phyloP scores from a whole-genome alignment of 768 basidiomycete genomes.

The Rhizopogon salebrosus region DNA sequence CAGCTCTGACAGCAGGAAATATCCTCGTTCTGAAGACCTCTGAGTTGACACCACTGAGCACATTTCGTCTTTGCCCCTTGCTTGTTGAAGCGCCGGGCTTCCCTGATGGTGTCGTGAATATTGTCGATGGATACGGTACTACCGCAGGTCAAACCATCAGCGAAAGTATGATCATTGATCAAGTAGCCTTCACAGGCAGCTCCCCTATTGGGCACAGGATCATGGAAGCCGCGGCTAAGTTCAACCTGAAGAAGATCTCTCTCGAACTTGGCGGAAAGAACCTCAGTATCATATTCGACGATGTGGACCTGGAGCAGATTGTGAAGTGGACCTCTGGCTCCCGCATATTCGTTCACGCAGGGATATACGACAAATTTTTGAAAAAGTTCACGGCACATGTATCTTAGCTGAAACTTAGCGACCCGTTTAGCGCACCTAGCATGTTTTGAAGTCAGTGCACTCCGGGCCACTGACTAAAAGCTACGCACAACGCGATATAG shows the following conservation, averaged over 20 bases:
- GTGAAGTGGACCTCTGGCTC: conserved; percentile 56
- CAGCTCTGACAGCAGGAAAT: conserved; percentile 62
- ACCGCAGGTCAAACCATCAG: conserved; percentile 55
- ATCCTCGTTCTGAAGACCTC: conserved; percentile 60
- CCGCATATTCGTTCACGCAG: conserved; percentile 51
- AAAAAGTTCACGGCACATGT: conserved; percentile 33
- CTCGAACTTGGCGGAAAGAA: conserved; percentile 75
- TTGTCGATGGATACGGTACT: conserved; percentile 49
- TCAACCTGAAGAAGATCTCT: conserved; percentile 65
- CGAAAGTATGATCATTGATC: conserved; percentile 52
- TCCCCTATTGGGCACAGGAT: conserved; percentile 60
- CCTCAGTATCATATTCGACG: conserved; percentile 57
- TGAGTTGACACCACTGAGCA: conserved; percentile 58
- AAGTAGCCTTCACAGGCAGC: conserved; percentile 73
- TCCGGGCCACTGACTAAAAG: too few species aligned
- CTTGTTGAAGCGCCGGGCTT: conserved; percentile 55
- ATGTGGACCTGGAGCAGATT: conserved; percentile 54
- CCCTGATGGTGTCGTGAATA: conserved; percentile 60
- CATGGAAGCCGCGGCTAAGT: conserved; percentile 55
- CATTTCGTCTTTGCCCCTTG: conserved; percentile 40
- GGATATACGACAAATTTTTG: conserved; percentile 55
- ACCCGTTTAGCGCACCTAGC: conserved; percentile 5
- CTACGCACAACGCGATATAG: background rate
- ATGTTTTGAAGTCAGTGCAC: too few species aligned
- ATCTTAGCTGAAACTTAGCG: conserved; percentile 32